A percentile compares a stretch with the other conserved stretches of the same genome.
Evolutionary conservation across 306 rosid species (phyloP).

Genomic region (Prunus davidiana): DNA sequence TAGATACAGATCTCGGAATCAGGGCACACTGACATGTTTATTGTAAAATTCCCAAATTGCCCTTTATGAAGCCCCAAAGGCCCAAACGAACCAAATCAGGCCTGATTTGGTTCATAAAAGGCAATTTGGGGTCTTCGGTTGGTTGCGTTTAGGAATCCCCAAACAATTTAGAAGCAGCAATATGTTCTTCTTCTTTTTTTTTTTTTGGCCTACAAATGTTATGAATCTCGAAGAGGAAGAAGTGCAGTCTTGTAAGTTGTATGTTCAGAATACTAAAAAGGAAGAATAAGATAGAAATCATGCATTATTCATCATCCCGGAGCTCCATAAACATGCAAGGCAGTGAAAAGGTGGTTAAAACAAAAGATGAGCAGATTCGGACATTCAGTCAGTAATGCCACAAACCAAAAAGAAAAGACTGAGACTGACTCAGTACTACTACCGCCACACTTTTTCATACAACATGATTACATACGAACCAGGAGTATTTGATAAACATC

Average conservation of each 20-base stretch:
- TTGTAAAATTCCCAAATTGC: too few species aligned
- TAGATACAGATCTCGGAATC: too few species aligned
- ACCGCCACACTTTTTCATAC: conserved; percentile 16
- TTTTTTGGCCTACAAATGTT: too few species aligned
- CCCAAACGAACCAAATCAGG: neutral
- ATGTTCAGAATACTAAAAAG: neutral
- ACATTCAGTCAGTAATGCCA: neutral
- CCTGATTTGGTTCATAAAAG: too few species aligned
- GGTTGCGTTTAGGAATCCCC: too few species aligned
- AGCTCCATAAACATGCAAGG: neutral
- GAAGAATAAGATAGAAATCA: conserved; percentile 4
- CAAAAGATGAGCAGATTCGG: neutral
- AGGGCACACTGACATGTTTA: too few species aligned
- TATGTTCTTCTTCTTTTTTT: too few species aligned
- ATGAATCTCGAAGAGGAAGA: too few species aligned
- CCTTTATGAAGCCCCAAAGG: neutral
- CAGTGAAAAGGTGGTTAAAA: conserved; percentile 6
- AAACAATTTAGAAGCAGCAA: too few species aligned
- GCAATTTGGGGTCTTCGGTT: too few species aligned
- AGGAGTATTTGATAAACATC: conserved; percentile 11
- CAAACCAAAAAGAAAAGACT: neutral
- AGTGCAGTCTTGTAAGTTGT: neutral
- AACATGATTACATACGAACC: neutral
- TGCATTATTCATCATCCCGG: conserved; percentile 10
- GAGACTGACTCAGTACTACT: neutral